phyloP scores from a whole-genome alignment of 192 early-diverging fungal species.

The Kickxella alabastrina region DNA sequence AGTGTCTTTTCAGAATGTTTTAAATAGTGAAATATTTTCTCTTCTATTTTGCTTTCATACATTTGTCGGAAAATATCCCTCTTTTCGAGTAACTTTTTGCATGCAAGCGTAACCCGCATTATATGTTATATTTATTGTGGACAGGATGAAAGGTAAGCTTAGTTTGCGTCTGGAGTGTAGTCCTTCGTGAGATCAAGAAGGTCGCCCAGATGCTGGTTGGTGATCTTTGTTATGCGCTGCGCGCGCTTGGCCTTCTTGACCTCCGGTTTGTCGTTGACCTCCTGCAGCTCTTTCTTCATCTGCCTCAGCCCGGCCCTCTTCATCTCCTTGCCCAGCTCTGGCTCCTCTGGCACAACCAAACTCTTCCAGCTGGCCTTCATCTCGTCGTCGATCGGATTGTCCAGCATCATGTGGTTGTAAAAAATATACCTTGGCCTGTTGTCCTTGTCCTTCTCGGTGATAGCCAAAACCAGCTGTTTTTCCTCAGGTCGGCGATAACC shows the following conservation, averaged over 20 bases:
- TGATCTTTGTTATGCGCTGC: conserved; percentile 70
- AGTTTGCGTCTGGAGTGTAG: conserved; percentile 45
- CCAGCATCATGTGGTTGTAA: conserved; percentile 53
- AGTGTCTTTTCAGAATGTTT: not conserved
- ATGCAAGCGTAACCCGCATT: not conserved
- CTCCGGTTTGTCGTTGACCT: conserved; percentile 38
- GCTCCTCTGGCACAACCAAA: conserved; percentile 66
- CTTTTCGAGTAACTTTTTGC: not conserved
- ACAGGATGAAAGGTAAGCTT: too few species aligned
- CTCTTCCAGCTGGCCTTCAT: conserved; percentile 72
- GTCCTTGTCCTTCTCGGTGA: conserved; percentile 67
- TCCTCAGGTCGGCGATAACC: conserved; percentile 28
- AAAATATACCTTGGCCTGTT: conserved; percentile 61
- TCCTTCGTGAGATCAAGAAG: conserved; percentile 70
- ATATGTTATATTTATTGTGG: too few species aligned
- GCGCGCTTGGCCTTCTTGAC: conserved; percentile 61
- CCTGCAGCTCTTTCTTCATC: conserved; percentile 67
- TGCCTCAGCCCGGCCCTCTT: conserved; percentile 63
- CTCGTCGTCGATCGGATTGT: conserved; percentile 44
- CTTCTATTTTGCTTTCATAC: not conserved
- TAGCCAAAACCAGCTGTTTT: conserved; percentile 58
- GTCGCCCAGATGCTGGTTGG: conserved; percentile 72
- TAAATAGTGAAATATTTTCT: not conserved
- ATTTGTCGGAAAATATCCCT: not conserved
- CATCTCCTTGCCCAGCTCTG: conserved; percentile 67